These are phyloP conservation scores for Malassezia globosa DNA, from an alignment of 1,284 basidiomycete genomes.

Conservation along the genomic window DNA sequence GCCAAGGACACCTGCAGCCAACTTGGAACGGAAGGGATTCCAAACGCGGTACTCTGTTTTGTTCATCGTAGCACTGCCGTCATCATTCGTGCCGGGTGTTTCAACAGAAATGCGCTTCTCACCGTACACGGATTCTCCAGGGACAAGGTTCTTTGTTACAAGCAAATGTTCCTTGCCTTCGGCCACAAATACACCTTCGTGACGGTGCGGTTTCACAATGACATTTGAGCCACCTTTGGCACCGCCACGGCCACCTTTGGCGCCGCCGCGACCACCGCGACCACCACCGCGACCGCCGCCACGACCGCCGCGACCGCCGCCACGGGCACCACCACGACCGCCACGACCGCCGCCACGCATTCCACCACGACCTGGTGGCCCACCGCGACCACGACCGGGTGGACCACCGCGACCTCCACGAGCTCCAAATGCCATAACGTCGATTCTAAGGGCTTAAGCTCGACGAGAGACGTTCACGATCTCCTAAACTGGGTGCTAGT, in stretches of 20 bases:
- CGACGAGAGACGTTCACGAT: neutral
- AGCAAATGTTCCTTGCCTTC: constrained; percentile 77
- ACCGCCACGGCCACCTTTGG: constrained; percentile 28
- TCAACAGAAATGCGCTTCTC: constrained; percentile 62
- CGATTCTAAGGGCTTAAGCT: neutral
- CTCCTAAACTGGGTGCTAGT: too few relatives aligned
- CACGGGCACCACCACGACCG: constrained; percentile 18
- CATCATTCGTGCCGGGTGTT: constrained; percentile 56
- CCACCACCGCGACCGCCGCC: constrained; percentile 26
- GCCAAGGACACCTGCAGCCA: constrained; percentile 91
- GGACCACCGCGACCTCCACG: constrained; percentile 34
- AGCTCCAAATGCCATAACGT: constrained; percentile 17
- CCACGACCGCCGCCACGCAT: constrained; percentile 35
- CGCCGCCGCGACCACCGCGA: constrained; percentile 42
- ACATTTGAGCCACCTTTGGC: constrained; percentile 62
- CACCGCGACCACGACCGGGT: constrained; percentile 33
- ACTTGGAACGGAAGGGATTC: constrained; percentile 97
- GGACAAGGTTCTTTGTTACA: constrained; percentile 93
- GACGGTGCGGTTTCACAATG: constrained; percentile 87
- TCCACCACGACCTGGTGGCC: constrained; percentile 28
- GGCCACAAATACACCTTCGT: constrained; percentile 63
- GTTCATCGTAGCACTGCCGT: constrained; percentile 52
- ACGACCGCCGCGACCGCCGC: constrained; percentile 27
- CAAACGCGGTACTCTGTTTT: constrained; percentile 97
- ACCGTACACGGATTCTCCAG: constrained; percentile 94